A percentile compares a stretch with the other conserved stretches of the same genome.
phyloP scores from a whole-genome alignment of 2,329 filamentous ascomycete genomes.

The Ceratocystis papillata region DNA sequence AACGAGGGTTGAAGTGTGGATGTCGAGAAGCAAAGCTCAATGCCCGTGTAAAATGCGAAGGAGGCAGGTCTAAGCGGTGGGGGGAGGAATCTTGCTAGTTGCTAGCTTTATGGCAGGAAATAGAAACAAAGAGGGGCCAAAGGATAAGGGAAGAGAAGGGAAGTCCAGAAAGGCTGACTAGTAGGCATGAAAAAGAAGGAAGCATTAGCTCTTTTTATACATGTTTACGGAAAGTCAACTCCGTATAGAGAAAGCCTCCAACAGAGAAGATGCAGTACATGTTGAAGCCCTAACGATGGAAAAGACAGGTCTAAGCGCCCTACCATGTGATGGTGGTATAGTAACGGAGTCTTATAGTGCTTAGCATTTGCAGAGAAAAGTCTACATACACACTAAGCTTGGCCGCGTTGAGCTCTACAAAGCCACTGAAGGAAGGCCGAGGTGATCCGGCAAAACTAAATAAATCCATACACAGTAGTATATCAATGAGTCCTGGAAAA shows the following conservation, averaged over 20 bases:
- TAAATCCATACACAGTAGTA: no score
- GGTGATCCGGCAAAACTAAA: not conserved
- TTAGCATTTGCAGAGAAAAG: not conserved
- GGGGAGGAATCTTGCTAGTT: not conserved
- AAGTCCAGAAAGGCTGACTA: not conserved
- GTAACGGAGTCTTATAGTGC: not conserved
- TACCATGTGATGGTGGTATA: not conserved
- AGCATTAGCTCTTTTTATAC: slow-evolving; percentile 1
- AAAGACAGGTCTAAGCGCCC: slow-evolving; percentile 13
- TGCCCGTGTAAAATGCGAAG: not conserved
- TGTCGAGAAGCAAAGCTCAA: not conserved
- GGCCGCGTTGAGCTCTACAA: not conserved
- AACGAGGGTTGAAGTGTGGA: not conserved
- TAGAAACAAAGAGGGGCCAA: not conserved
- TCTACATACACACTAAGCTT: not conserved
- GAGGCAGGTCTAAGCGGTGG: not conserved
- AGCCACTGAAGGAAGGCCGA: not conserved
- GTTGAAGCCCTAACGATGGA: not conserved
- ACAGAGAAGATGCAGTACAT: not conserved
- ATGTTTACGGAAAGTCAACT: not conserved
- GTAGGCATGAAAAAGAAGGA: not conserved
- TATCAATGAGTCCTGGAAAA: no score
- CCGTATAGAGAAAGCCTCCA: not conserved
- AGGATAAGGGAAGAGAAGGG: slow-evolving; percentile 5
- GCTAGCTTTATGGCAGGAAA: not conserved